Conservation (phyloP, 2,329 filamentous ascomycete species). For the Verticillium nonalfalfae region DNA sequence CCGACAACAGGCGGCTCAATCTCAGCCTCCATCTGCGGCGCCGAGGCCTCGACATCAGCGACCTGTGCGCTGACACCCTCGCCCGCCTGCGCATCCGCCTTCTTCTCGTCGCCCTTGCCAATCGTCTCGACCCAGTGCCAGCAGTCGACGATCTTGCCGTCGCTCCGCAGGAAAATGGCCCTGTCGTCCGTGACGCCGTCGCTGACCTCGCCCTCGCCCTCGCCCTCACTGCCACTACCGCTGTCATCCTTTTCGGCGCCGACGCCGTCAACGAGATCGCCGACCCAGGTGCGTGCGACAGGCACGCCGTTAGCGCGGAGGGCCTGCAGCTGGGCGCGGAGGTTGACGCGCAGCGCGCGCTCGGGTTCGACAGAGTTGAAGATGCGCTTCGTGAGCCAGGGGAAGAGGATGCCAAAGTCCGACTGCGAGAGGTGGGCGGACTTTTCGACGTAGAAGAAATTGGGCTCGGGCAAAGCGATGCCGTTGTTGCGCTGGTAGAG, state of each 20-base stretch:
- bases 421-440: slow-evolving; percentile 80
- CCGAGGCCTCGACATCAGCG: slow-evolving; percentile 6
- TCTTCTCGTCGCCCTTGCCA: slow-evolving; percentile 32
- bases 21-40: slow-evolving; percentile 11
- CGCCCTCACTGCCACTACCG: background rate
- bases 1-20: slow-evolving; percentile 10
- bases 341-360: slow-evolving; percentile 44
- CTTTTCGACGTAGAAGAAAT: slow-evolving; percentile 66
- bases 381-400: slow-evolving; percentile 56
- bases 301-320: slow-evolving; percentile 42
- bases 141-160: slow-evolving; percentile 29
- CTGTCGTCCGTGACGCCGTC: slow-evolving; percentile 40
- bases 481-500: slow-evolving; percentile 36
- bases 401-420: slow-evolving; percentile 79
- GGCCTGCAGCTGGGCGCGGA: slow-evolving; percentile 42
- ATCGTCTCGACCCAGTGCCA: slow-evolving; percentile 50
- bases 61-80: slow-evolving; percentile 1
- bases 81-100: background rate
- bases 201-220: slow-evolving; percentile 5
- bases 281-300: slow-evolving; percentile 41
- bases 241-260: slow-evolving; percentile 27
- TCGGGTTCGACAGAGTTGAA: slow-evolving; percentile 53
- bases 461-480: slow-evolving; percentile 42
- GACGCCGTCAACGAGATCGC: slow-evolving; percentile 42
- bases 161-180: slow-evolving; percentile 42